Evolutionary conservation across 305 asterid genomes (phyloP).

Genomic region (Fraxinus albicans): DNA sequence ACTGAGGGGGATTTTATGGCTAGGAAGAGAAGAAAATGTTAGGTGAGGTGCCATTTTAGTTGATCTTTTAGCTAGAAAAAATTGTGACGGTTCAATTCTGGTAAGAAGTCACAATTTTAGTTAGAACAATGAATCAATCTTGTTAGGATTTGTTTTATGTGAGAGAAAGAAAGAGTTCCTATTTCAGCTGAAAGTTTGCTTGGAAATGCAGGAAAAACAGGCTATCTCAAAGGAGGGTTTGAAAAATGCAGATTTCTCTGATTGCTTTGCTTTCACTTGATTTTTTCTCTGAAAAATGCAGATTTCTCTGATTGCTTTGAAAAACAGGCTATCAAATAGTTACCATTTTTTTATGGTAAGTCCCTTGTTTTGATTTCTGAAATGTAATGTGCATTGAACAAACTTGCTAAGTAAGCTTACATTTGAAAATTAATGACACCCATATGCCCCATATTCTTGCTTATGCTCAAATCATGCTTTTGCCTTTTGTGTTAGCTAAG

Average conservation of each 20-base stretch:
- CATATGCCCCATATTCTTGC: neutral
- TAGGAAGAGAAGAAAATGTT: conserved; percentile 4
- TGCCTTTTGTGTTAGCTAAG: neutral
- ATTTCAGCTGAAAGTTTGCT: conserved; percentile 24
- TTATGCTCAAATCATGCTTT: neutral
- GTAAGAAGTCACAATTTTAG: conserved; percentile 33
- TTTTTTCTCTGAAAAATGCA: too few relatives aligned
- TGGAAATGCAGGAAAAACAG: conserved; percentile 29
- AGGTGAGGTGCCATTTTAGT: conserved; percentile 20
- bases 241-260: neutral
- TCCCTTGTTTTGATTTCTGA: neutral
- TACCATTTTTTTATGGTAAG: too few relatives aligned
- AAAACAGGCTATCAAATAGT: too few relatives aligned
- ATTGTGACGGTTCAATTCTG: conserved; percentile 15
- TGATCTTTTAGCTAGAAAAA: too few relatives aligned
- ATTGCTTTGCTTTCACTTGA: conserved; percentile 30
- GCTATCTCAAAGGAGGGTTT: neutral
- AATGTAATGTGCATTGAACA: neutral
- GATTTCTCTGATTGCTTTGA: too few relatives aligned
- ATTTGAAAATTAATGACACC: neutral
- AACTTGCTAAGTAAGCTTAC: neutral
- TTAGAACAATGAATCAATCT: neutral
- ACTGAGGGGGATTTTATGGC: conserved; percentile 24
- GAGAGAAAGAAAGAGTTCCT: neutral
- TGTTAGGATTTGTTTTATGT: neutral